Base-by-base conservation (phyloP, 2,329 filamentous ascomycete genomes). In the Trichoderma koningii region DNA sequence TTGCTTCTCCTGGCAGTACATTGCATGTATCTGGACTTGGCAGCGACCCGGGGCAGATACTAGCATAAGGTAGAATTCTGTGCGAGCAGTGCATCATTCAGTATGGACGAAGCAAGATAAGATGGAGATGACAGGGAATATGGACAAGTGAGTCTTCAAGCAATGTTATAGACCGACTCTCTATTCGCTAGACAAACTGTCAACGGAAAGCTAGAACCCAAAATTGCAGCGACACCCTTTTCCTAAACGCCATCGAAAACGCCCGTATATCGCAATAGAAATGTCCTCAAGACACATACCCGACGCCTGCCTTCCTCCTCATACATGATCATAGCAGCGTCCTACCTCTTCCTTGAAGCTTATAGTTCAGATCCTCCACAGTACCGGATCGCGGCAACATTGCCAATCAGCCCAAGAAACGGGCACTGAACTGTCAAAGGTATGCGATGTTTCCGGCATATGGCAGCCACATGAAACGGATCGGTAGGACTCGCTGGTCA, bases 241-340 rank as follows among this genome's bases (percentile, higher is more conserved):
- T 45, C 50, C 59, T 41, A 55, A 61, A 63, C 60, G 60, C 60
- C 50, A 55, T 55, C 59, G n/a, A 55, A 41, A 47, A 38, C 19
- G 60, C 44, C 41, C 23, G 19, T 47, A 15, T 47, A 28, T 50
- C 41, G 14, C 12, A 55, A 28, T 9, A 52, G 6, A 15, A 15
- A 14, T 34, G 21, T 9, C 44, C 52, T n/a, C 1, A 19, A 55
- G 10, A 14, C n/a, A 26, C 12, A 34, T 41, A 9, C 14, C 19
- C 60, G 38, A 19, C 6, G n/a, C 15, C 6, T 5, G 23, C 10
- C 44, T 41, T 15, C 34, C n/a, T 38, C 12, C 41, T 41, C 7
- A 30, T 17, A 19, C 28, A 7, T n/a, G n/a, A 47, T 38, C 26
- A 3, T 15, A 45, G 5, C 48, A 19, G n/a, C 17, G 5, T 7